Percentiles rank a stretch among this genome's conserved stretches.
Evolutionary conservation across 179 eudicot species (phyloP).

Genomic region (Heliamphora pulchella): DNA sequence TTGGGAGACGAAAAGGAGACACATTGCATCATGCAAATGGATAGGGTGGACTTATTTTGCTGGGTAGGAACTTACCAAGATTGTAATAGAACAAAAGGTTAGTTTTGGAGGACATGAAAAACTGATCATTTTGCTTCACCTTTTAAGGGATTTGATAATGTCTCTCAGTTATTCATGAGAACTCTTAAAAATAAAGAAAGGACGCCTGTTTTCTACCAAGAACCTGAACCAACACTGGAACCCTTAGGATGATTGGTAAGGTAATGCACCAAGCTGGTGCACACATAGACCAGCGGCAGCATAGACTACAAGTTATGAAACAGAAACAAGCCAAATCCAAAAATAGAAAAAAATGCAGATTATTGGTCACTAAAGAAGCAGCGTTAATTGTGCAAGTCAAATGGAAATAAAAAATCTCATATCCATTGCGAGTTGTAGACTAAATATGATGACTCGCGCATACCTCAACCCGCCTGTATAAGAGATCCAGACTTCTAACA

Average conservation of each 20-base stretch:
- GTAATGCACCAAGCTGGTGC: not conserved
- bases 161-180: too few species aligned
- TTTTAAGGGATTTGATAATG: not conserved
- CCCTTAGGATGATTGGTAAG: not conserved
- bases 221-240: not conserved
- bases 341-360: not conserved
- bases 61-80: not conserved
- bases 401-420: not conserved
- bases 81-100: not conserved
- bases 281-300: constrained; percentile 7
- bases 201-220: not conserved
- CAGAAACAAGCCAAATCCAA: not conserved
- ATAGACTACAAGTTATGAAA: not conserved
- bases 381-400: not conserved
- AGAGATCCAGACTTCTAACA: constrained; percentile 87
- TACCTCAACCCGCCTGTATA: constrained; percentile 97
- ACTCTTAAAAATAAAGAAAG: not conserved
- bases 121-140: not conserved
- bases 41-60: constrained; percentile 12
- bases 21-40: not conserved
- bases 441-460: constrained; percentile 6
- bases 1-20: not conserved
- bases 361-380: not conserved
- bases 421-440: not conserved
- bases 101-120: not conserved